These are phyloP conservation scores for Nakazawaea wyomingensis DNA, from an alignment of 805 yeast species.

Conservation along the genomic window DNA sequence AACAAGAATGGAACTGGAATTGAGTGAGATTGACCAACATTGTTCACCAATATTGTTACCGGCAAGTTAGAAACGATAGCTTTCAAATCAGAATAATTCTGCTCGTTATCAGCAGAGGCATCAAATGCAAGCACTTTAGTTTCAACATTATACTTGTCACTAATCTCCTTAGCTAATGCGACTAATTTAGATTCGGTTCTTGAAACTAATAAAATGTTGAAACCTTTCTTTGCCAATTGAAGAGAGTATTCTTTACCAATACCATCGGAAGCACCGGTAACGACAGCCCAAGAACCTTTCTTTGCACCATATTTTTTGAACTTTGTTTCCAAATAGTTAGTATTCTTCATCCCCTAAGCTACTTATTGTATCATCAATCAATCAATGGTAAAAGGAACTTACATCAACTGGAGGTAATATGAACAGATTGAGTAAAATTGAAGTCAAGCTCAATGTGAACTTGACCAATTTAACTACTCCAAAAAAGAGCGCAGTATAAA, in stretches of 20 bases:
- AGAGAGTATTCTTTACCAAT: constrained; percentile 88
- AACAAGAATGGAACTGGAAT: constrained; percentile 92
- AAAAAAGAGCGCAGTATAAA: constrained; percentile 42
- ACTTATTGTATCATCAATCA: too few relatives aligned
- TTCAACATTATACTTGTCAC: constrained; percentile 50
- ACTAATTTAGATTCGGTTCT: constrained; percentile 79
- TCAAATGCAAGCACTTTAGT: constrained; percentile 74
- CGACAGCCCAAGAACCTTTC: constrained; percentile 80
- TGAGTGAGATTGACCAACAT: constrained; percentile 92
- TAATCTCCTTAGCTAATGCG: constrained; percentile 57
- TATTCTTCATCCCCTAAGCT: too few relatives aligned
- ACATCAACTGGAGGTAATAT: constrained; percentile 52
- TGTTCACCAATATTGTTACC: constrained; percentile 76
- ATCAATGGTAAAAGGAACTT: too few relatives aligned
- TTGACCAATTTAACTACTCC: constrained; percentile 61
- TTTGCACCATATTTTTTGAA: constrained; percentile 73
- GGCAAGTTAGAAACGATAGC: constrained; percentile 46
- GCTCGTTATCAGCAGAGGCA: constrained; percentile 56
- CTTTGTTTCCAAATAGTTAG: too few relatives aligned
- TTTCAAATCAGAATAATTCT: constrained; percentile 49
- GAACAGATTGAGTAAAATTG: constrained; percentile 59
- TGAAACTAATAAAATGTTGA: constrained; percentile 78
- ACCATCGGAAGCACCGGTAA: constrained; percentile 97
- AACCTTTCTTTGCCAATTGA: constrained; percentile 82
- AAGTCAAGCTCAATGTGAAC: constrained; percentile 39